These are phyloP conservation scores for Malassezia slooffiae DNA, from an alignment of 1,284 basidiomycete species.

Conservation along the genomic window DNA sequence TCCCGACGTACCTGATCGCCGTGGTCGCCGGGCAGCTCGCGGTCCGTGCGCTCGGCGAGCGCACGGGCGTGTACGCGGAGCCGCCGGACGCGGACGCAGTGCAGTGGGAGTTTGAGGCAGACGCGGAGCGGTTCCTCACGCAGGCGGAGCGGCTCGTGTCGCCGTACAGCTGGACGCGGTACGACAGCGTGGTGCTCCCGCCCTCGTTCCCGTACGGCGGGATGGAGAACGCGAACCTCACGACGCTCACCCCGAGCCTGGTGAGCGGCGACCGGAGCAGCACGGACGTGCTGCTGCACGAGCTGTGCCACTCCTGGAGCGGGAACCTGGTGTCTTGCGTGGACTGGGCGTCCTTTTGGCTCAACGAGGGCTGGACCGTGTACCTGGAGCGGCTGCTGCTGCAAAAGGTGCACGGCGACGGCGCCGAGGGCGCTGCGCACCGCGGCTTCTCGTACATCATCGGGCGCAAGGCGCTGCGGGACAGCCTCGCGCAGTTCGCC, in stretches of 20 bases:
- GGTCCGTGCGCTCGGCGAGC: slow-evolving; percentile 36
- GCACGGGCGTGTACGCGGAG: slow-evolving; percentile 45
- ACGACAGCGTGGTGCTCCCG: slow-evolving; percentile 82
- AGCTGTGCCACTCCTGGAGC: slow-evolving; percentile 43
- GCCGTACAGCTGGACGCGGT: slow-evolving; percentile 73
- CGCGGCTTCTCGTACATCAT: slow-evolving; percentile 72
- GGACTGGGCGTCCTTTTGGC: slow-evolving; percentile 45
- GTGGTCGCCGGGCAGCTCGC: slow-evolving; percentile 41
- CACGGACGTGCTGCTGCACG: slow-evolving; percentile 50
- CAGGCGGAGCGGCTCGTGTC: slow-evolving; percentile 42
- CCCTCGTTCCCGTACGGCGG: slow-evolving; percentile 71
- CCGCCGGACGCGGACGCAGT: slow-evolving; percentile 33
- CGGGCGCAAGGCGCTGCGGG: slow-evolving; percentile 62
- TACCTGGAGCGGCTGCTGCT: slow-evolving; percentile 81
- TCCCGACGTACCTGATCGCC: slow-evolving; percentile 43
- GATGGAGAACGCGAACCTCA: slow-evolving; percentile 46
- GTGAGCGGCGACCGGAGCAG: slow-evolving; percentile 35
- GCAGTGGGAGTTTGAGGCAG: slow-evolving; percentile 44
- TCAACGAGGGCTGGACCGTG: slow-evolving; percentile 66
- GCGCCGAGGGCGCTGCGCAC: slow-evolving; percentile 52
- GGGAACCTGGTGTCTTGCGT: slow-evolving; percentile 43
- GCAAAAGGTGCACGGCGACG: slow-evolving; percentile 58
- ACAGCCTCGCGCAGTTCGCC: slow-evolving; percentile 55
- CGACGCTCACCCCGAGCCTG: slow-evolving; percentile 41
- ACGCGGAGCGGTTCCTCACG: slow-evolving; percentile 40